These are phyloP conservation scores for Antrodiella citrinella DNA, from an alignment of 768 basidiomycete species.

Conservation along the genomic window DNA sequence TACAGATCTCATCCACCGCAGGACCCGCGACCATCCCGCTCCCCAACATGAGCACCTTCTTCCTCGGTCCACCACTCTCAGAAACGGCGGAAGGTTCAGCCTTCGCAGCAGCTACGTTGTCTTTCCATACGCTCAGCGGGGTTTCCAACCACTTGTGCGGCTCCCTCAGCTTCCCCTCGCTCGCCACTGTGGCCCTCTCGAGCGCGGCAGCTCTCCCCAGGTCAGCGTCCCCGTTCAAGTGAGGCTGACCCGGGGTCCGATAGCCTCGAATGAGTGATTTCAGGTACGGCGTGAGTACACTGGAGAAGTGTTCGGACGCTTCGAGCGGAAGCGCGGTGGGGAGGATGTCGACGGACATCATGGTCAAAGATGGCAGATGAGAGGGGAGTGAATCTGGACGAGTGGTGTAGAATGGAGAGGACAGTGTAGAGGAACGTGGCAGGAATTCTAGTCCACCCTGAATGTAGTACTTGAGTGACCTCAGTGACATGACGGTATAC, in stretches of 20 bases:
- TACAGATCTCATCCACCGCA: constrained; percentile 67
- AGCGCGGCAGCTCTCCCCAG: constrained; percentile 35
- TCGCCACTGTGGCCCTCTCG: constrained; percentile 64
- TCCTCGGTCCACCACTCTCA: constrained; percentile 29
- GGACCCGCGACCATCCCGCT: constrained; percentile 96
- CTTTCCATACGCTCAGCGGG: constrained; percentile 38
- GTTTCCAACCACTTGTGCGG: constrained; percentile 52
- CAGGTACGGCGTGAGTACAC: constrained; percentile 60
- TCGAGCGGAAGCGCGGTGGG: constrained; percentile 80
- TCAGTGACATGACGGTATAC: background rate
- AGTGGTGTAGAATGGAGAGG: constrained; percentile 58
- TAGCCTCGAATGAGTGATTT: constrained; percentile 42
- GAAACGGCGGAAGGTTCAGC: background rate
- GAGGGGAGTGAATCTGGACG: constrained; percentile 33
- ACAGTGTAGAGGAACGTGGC: constrained; percentile 67
- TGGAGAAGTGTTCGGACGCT: constrained; percentile 71
- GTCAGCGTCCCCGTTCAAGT: constrained; percentile 9
- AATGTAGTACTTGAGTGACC: background rate
- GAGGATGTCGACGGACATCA: constrained; percentile 90
- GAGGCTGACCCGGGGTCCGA: constrained; percentile 4
- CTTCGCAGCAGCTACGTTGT: background rate
- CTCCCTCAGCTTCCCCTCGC: constrained; percentile 43
- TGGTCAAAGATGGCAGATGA: constrained; percentile 51
- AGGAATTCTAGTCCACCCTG: constrained; percentile 86
- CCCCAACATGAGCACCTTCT: constrained; percentile 74